Conservation (phyloP, 768 basidiomycete genomes). For the Lentinula sp. region DNA sequence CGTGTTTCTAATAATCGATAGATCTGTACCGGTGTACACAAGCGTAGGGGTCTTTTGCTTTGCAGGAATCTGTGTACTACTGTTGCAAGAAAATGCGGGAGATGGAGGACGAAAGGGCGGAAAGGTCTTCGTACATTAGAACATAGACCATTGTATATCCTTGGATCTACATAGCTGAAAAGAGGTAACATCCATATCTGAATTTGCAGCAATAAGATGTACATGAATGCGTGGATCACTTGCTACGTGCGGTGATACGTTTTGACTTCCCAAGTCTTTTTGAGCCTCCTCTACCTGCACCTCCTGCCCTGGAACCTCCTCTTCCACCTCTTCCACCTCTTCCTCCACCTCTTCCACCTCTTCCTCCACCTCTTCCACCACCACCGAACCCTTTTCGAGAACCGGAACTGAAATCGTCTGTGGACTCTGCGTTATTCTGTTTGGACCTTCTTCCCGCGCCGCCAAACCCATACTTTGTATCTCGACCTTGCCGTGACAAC, state of each 20-base stretch:
- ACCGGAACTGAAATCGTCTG: conserved; percentile 60
- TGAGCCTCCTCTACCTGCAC: conserved; percentile 24
- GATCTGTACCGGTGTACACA: conserved; percentile 70
- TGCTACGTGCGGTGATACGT: conserved; percentile 39
- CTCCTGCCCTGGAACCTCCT: conserved; percentile 14
- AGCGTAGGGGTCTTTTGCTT: conserved; percentile 62
- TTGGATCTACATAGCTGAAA: neutral
- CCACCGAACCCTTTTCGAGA: conserved; percentile 25
- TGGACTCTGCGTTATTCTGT: conserved; percentile 77
- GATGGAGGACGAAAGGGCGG: conserved; percentile 17
- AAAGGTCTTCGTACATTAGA: conserved; percentile 1
- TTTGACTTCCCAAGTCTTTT: conserved; percentile 59
- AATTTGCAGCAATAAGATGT: neutral
- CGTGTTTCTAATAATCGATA: conserved; percentile 56
- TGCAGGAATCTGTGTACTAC: conserved; percentile 56
- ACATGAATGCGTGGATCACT: conserved; percentile 7
- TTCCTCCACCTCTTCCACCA: conserved; percentile 18
- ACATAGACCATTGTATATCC: neutral
- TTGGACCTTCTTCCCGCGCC: conserved; percentile 66
- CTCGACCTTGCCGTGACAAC: conserved; percentile 56
- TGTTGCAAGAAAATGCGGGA: conserved; percentile 48
- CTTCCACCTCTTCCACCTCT: conserved; percentile 21
- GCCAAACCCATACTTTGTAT: conserved; percentile 81
- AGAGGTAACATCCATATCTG: neutral
- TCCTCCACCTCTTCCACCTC: conserved; percentile 20